phyloP scores from a whole-genome alignment of 2,329 filamentous ascomycete species.

The Annulohypoxylon truncatum region DNA sequence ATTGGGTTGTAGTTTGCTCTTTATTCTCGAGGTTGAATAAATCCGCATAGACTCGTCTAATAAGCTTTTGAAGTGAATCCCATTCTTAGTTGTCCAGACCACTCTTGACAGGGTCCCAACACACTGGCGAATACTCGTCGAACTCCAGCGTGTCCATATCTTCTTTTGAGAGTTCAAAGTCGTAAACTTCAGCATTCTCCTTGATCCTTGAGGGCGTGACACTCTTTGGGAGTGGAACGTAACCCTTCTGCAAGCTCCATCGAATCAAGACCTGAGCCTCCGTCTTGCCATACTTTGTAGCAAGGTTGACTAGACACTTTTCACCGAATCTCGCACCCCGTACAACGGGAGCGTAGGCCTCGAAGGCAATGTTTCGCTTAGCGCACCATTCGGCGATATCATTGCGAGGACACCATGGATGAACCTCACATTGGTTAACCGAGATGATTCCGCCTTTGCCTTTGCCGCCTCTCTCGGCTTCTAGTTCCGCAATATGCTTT shows the following conservation, averaged over 20 bases:
- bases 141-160: constrained; percentile 64
- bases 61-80: not conserved
- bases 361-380: constrained; percentile 69
- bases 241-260: constrained; percentile 84
- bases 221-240: constrained; percentile 79
- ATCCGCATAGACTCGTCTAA: not conserved
- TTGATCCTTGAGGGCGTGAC: constrained; percentile 74
- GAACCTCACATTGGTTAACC: constrained; percentile 89
- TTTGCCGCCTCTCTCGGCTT: constrained; percentile 68
- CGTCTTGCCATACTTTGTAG: constrained; percentile 77
- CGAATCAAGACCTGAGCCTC: constrained; percentile 82
- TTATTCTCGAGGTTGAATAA: not conserved
- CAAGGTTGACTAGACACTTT: constrained; percentile 70
- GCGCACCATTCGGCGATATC: constrained; percentile 85
- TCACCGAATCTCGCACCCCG: constrained; percentile 78
- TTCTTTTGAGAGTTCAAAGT: constrained; percentile 66
- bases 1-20: not conserved
- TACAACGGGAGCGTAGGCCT: constrained; percentile 73
- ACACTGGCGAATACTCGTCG: constrained; percentile 63
- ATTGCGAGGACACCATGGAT: constrained; percentile 84
- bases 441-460: constrained; percentile 79
- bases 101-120: constrained; percentile 67
- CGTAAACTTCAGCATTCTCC: constrained; percentile 69
- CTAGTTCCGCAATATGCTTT: constrained; percentile 69
- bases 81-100: constrained; percentile 55